Base-by-base conservation (phyloP, 139 green algal genomes). In the Chlorella sp. region DNA sequence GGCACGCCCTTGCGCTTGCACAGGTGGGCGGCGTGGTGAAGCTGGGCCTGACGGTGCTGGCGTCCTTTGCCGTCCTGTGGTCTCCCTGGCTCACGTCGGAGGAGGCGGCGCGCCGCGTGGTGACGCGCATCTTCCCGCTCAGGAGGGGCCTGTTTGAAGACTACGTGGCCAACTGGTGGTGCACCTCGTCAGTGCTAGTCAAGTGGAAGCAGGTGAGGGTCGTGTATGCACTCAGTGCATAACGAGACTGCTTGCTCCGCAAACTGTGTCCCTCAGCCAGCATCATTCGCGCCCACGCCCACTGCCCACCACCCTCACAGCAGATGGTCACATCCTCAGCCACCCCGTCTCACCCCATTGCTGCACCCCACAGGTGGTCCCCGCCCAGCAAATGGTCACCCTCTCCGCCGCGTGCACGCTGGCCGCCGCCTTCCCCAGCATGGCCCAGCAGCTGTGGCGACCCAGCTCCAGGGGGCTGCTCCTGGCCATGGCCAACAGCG, bases 131-230 rank as follows among this genome's bases (percentile, higher is more conserved):
- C 31, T 88, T 94, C 62, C 95, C 95, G 2, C 64, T 97, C 1
- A 68, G 82, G 17, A 85, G 95, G 0, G 95, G 95, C 0, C 79
- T 99, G 51, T 99, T 87, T 79, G 95, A 99, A 72, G 95, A 99
- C 73, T 97, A 99, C 81, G 92, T 99, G 20, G 85, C 94, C 67
- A 99, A 99, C 79, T 98, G 95, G 65, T 99, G 95, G 95, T 99
- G 94, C 74, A 80, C 75, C 1, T 91, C 84, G 3, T 89, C 83
- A 6, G 72, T 89, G 2, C n/a, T 84, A 17, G 36, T 98, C 71
- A 97, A 97, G 74, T 98, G 94, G 94, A 90, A 90, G 77, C 35
- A 67, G 2, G 64, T 72, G 67, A 30, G 64, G 27, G 24, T 10
- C 42, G 42, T 55, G 42, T 10, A n/a, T n/a, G n/a, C n/a, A n/a